Conservation (phyloP, 305 asterid species). For the Lippia alba region DNA sequence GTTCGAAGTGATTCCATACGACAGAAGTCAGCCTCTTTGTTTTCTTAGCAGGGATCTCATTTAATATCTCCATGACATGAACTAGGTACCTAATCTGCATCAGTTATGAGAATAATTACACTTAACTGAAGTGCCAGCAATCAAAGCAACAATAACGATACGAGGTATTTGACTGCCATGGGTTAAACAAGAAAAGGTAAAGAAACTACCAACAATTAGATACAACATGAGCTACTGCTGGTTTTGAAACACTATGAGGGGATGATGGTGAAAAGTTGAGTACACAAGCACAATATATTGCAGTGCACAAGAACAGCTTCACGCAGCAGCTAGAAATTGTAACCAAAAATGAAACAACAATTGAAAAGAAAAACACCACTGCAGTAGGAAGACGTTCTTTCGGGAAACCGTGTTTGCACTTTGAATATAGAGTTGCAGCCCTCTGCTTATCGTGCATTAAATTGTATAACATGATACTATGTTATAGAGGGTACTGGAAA, state of each 20-base stretch:
- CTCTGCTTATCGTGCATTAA: background rate
- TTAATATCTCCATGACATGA: constrained; percentile 70
- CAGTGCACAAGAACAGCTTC: constrained; percentile 11
- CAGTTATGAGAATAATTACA: constrained; percentile 26
- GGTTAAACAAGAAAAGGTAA: background rate
- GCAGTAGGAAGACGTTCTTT: background rate
- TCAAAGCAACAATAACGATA: background rate
- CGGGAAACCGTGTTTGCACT: too few species aligned
- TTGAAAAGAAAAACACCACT: constrained; percentile 8
- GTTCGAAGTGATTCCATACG: constrained; percentile 97
- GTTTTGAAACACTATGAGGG: background rate
- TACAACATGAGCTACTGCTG: background rate
- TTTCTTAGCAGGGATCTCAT: constrained; percentile 81
- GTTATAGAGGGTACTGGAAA: background rate
- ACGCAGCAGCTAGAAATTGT: constrained; percentile 10
- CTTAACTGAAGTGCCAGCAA: constrained; percentile 22
- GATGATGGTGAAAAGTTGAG: background rate
- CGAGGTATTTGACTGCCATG: constrained; percentile 3
- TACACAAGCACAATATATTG: constrained; percentile 1
- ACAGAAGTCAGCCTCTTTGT: constrained; percentile 92
- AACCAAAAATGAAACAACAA: background rate
- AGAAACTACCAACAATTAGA: constrained; percentile 8
- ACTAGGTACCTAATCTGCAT: constrained; percentile 38
- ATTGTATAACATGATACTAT: constrained; percentile 13
- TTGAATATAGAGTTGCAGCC: background rate